Evolutionary conservation across 2,329 filamentous ascomycete species (phyloP).

Genomic region (Talaromyces sp.): DNA sequence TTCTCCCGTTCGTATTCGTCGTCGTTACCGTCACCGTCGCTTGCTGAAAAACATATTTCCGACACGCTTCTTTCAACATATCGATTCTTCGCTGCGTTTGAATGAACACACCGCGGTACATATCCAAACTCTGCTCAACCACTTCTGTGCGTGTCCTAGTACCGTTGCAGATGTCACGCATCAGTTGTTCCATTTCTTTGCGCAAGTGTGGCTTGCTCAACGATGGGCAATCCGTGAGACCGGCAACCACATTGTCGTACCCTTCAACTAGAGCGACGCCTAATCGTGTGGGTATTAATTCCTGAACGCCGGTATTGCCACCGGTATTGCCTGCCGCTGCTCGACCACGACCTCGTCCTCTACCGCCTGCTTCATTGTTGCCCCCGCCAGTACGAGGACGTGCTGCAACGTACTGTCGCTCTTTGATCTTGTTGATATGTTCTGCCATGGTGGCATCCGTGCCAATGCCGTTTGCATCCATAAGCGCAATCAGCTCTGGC

Average conservation of each 20-base stretch:
- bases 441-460: constrained; percentile 99
- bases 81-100: constrained; percentile 75
- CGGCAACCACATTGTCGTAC: constrained; percentile 90
- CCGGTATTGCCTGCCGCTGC: constrained; percentile 9
- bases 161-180: constrained; percentile 95
- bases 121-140: constrained; percentile 75
- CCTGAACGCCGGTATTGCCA: constrained; percentile 53
- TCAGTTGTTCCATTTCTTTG: constrained; percentile 96
- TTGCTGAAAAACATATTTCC: constrained; percentile 49
- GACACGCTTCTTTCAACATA: constrained; percentile 57
- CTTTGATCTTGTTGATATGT: constrained; percentile 93
- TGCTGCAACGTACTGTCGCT: constrained; percentile 78
- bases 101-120: constrained; percentile 82
- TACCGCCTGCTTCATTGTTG: not conserved
- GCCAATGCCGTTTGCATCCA: constrained; percentile 98
- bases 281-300: constrained; percentile 89
- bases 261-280: constrained; percentile 90
- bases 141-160: constrained; percentile 70
- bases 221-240: constrained; percentile 62
- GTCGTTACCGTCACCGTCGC: constrained; percentile 4
- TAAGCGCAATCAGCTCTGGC: constrained; percentile 88
- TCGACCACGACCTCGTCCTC: constrained; percentile 26
- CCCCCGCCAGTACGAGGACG: constrained; percentile 35
- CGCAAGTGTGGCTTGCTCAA: constrained; percentile 92
- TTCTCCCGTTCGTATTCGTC: constrained; percentile 6